Percentiles rank a stretch among this genome's conserved stretches.
Evolutionary conservation across 176 grass and related monocot genomes (phyloP).

Genomic region (Alopecurus myosuroides): DNA sequence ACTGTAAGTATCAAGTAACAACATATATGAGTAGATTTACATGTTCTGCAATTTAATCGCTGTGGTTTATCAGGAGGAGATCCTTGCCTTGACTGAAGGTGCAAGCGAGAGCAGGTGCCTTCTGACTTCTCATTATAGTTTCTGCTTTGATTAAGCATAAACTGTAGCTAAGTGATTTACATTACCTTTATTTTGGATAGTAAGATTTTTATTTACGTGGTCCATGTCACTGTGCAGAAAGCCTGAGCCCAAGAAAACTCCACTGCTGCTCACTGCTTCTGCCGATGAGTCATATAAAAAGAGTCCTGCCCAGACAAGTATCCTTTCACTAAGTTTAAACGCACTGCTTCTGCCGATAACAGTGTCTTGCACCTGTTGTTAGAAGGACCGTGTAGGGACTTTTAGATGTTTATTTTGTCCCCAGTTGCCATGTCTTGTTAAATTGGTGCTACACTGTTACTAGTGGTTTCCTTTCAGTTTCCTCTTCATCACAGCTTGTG

Average conservation of each 20-base stretch:
- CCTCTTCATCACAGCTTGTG: not conserved
- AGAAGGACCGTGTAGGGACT: not conserved
- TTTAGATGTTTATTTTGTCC: not conserved
- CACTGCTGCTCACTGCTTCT: conserved; percentile 69
- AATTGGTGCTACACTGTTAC: not conserved
- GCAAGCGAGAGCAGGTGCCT: conserved; percentile 52
- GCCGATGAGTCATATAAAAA: conserved; percentile 61
- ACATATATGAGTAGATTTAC: not conserved
- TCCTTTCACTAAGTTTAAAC: conserved; percentile 37
- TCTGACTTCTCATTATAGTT: not conserved
- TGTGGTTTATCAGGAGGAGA: conserved; percentile 57
- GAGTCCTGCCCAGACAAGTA: conserved; percentile 37
- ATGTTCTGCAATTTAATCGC: conserved; percentile 25
- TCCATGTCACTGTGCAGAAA: conserved; percentile 27
- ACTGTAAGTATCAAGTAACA: conserved; percentile 58
- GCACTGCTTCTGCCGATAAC: too few species aligned
- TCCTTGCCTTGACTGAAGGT: conserved; percentile 72
- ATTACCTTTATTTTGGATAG: not conserved
- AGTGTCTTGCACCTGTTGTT: not conserved
- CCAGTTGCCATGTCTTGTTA: not conserved
- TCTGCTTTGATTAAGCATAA: conserved; percentile 1
- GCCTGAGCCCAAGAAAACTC: conserved; percentile 55
- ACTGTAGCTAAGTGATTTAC: not conserved
- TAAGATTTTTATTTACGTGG: conserved; percentile 20
- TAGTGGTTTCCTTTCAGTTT: not conserved